phyloP scores from a whole-genome alignment of 208 protist genomes.

The Leptomonas seymouri region DNA sequence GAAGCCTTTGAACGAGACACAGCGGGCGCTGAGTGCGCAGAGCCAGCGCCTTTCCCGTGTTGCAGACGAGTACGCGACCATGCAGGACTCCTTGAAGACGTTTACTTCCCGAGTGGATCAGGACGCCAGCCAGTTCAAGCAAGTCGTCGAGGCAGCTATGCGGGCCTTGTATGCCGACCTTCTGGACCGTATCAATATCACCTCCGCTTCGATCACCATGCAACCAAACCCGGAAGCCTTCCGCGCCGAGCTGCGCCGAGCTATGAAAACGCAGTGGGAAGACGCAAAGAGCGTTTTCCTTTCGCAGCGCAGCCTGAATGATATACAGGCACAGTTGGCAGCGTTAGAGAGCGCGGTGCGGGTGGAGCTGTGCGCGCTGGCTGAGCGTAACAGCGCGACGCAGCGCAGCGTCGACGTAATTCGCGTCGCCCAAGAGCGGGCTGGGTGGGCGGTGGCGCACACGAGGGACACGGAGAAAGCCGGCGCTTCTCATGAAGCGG shows the following conservation, averaged over 20 bases:
- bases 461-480: neutral
- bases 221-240: conserved; percentile 48
- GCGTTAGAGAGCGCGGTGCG: conserved; percentile 74
- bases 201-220: conserved; percentile 42
- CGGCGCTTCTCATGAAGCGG: neutral
- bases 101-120: conserved; percentile 57
- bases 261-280: conserved; percentile 66
- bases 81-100: conserved; percentile 51
- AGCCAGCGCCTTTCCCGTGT: conserved; percentile 34
- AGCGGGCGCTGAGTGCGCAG: conserved; percentile 33
- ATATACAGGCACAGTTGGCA: conserved; percentile 59
- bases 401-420: conserved; percentile 37
- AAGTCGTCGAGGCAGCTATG: conserved; percentile 66
- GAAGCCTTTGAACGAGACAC: conserved; percentile 40
- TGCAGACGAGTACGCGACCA: conserved; percentile 39
- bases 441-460: neutral
- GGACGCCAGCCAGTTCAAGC: conserved; percentile 53
- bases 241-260: conserved; percentile 62
- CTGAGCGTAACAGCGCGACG: conserved; percentile 53
- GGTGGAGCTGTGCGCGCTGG: conserved; percentile 62
- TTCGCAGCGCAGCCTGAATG: conserved; percentile 53
- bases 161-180: conserved; percentile 74
- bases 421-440: conserved; percentile 22
- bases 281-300: conserved; percentile 61
- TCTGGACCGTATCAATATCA: conserved; percentile 69